These are phyloP conservation scores for Graphilbum sp. DNA, from an alignment of 2,329 filamentous ascomycete genomes.

Conservation along the genomic window DNA sequence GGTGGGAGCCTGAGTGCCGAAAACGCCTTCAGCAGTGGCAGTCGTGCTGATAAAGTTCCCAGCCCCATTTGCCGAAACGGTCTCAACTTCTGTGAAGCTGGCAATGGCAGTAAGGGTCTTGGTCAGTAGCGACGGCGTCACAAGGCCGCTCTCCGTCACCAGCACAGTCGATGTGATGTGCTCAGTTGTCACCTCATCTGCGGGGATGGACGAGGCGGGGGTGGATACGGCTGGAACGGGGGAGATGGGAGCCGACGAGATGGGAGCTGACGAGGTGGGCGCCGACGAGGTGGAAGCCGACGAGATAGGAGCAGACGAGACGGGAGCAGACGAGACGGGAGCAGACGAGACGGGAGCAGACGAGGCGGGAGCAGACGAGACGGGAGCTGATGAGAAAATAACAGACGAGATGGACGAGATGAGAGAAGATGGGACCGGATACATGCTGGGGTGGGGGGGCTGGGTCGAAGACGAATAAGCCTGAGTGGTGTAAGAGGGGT, in stretches of 20 bases:
- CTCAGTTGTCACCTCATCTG: not conserved
- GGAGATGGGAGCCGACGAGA: not conserved
- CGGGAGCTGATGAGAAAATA: not conserved
- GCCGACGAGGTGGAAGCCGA: too few relatives aligned
- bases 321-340: too few relatives aligned
- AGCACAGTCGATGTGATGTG: slow-evolving; percentile 5
- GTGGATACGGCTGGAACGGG: not conserved
- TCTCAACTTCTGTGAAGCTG: slow-evolving; percentile 1
- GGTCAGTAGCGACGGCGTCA: slow-evolving; percentile 1
- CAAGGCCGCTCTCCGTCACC: slow-evolving; percentile 4
- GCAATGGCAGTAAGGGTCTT: slow-evolving; percentile 3
- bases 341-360: too few relatives aligned
- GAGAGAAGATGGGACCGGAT: not conserved
- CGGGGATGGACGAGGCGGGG: not conserved
- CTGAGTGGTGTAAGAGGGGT: not conserved
- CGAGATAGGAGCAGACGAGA: too few relatives aligned
- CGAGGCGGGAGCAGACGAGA: not conserved
- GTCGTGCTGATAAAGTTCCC: slow-evolving; percentile 2
- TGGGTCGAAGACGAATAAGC: not conserved
- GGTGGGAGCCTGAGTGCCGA: slow-evolving; percentile 7
- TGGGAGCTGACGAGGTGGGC: not conserved
- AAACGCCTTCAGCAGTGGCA: slow-evolving; percentile 2
- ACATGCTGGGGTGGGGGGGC: too few relatives aligned
- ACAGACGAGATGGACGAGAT: not conserved
- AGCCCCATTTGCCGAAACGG: not conserved